phyloP scores from a whole-genome alignment of 2,329 filamentous ascomycete genomes.

The Cercospora janseana region DNA sequence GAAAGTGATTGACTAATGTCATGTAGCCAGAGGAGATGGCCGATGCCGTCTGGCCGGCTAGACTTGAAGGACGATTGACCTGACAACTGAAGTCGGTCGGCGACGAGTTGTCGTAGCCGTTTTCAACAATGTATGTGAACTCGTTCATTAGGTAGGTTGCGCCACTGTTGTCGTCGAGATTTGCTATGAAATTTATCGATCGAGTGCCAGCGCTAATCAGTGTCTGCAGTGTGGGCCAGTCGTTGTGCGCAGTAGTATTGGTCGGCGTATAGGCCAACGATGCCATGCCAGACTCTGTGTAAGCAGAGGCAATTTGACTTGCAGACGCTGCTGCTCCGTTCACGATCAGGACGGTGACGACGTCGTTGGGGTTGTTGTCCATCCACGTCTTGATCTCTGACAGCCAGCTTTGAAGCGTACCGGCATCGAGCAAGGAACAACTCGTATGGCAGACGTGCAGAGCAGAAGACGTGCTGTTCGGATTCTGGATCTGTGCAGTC shows the following conservation, averaged over 20 bases:
- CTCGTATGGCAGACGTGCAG: conserved; percentile 65
- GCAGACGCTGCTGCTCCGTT: conserved; percentile 62
- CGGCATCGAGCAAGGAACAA: conserved; percentile 55
- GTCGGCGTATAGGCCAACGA: conserved; percentile 44
- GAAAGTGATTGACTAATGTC: conserved; percentile 52
- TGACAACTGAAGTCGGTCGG: conserved; percentile 28
- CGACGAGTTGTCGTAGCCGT: conserved; percentile 42
- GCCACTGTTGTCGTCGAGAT: conserved; percentile 79
- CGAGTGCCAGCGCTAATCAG: conserved; percentile 67
- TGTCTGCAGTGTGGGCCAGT: conserved; percentile 81
- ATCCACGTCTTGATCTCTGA: conserved; percentile 60
- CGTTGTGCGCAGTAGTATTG: conserved; percentile 42
- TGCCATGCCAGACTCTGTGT: conserved; percentile 53
- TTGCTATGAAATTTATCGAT: conserved; percentile 60
- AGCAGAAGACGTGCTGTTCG: conserved; percentile 38
- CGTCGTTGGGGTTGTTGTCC: conserved; percentile 70
- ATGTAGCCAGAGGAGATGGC: conserved; percentile 34
- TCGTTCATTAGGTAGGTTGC: conserved; percentile 63
- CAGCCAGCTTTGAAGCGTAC: conserved; percentile 57
- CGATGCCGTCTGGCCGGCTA: conserved; percentile 20
- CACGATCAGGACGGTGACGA: conserved; percentile 80
- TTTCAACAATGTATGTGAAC: conserved; percentile 48
- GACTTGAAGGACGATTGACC: conserved; percentile 20
- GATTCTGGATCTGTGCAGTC: conserved; percentile 60
- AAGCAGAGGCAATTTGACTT: conserved; percentile 44